Evolutionary conservation across 108 stramenopile genomes (phyloP).

Genomic region (Fistulifera pelliculosa): DNA sequence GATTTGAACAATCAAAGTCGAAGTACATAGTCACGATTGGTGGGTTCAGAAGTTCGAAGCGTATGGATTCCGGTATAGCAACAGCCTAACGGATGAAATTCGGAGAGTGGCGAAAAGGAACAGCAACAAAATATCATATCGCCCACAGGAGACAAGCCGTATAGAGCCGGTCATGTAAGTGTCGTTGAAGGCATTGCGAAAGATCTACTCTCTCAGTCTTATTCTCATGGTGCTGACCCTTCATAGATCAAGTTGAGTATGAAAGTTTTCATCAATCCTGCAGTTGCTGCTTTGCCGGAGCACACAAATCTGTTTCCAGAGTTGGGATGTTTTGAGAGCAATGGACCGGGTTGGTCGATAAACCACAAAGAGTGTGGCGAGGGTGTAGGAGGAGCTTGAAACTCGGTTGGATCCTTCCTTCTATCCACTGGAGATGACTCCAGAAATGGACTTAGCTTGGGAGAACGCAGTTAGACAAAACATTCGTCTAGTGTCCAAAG

Average conservation of each 20-base stretch:
- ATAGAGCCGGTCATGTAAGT: not conserved
- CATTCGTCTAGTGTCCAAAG: no score
- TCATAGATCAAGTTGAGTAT: not conserved
- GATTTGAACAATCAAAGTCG: constrained; percentile 52
- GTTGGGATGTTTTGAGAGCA: constrained; percentile 11
- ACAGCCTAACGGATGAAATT: constrained; percentile 25
- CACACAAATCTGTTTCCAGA: constrained; percentile 52
- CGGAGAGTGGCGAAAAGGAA: constrained; percentile 25
- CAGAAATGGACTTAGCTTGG: not conserved
- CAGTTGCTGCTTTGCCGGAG: constrained; percentile 41
- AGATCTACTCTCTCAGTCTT: no score
- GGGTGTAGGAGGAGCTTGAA: constrained; percentile 1
- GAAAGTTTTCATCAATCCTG: constrained; percentile 22
- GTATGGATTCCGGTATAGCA: constrained; percentile 48
- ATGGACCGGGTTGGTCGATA: no score
- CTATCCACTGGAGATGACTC: not conserved
- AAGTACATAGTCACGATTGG: constrained; percentile 48
- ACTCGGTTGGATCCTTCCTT: not conserved
- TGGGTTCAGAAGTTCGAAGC: constrained; percentile 54
- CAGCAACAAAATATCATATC: not conserved
- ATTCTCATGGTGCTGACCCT: not conserved
- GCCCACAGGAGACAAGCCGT: not conserved
- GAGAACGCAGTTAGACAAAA: not conserved
- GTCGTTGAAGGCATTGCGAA: no score
- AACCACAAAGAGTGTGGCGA: not conserved